A percentile compares a stretch with the other conserved stretches of the same genome.
These are phyloP conservation scores for Taphrina flavorubra DNA, from an alignment of 1,139 yeast species.

Conservation along the genomic window DNA sequence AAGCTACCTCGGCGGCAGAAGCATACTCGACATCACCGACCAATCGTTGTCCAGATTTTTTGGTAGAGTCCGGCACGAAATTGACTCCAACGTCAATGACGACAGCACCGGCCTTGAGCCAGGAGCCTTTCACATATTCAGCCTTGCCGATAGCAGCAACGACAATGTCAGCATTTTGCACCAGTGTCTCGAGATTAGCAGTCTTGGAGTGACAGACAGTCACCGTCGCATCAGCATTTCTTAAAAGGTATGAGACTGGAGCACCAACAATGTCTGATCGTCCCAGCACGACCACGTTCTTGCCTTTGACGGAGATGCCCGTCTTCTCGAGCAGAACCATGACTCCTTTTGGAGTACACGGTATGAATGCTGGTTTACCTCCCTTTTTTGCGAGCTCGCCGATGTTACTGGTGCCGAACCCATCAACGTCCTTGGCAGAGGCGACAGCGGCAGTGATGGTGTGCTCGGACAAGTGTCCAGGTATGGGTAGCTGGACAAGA, in stretches of 20 bases:
- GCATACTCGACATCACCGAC: conserved; percentile 94
- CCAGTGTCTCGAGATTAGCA: conserved; percentile 63
- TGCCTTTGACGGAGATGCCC: conserved; percentile 69
- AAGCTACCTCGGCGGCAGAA: conserved; percentile 68
- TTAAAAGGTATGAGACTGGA: conserved; percentile 84
- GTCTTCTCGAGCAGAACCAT: conserved; percentile 73
- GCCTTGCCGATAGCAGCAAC: conserved; percentile 92
- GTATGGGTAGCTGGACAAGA: conserved; percentile 89
- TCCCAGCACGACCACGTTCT: conserved; percentile 92
- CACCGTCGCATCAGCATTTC: conserved; percentile 82
- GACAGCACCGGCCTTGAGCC: conserved; percentile 83
- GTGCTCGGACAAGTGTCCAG: conserved; percentile 78
- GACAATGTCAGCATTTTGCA: conserved; percentile 82
- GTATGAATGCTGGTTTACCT: conserved; percentile 83
- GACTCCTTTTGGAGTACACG: conserved; percentile 97
- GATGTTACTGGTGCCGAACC: conserved; percentile 86
- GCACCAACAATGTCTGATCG: conserved; percentile 96
- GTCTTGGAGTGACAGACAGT: conserved; percentile 85
- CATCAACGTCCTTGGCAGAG: conserved; percentile 90
- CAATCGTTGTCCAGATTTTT: conserved; percentile 80
- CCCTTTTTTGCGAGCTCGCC: conserved; percentile 91
- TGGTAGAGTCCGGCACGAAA: conserved; percentile 74
- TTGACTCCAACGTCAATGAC: conserved; percentile 98
- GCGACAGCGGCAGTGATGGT: conserved; percentile 76
- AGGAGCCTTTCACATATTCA: conserved; percentile 79